These are phyloP conservation scores for Flaveria robusta DNA, from an alignment of 129 eudicot genomes.

Conservation along the genomic window DNA sequence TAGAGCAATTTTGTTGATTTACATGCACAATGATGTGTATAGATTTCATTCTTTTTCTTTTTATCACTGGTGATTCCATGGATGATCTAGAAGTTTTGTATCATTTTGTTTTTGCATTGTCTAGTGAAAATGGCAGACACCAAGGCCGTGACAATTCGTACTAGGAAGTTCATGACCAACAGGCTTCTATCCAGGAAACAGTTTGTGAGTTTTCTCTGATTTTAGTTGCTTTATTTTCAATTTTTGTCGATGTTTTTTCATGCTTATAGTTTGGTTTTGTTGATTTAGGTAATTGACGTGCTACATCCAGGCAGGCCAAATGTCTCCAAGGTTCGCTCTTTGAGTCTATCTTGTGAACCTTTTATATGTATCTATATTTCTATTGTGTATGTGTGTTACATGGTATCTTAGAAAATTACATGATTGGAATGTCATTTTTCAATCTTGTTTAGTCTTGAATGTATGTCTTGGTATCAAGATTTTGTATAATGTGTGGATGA, in stretches of 20 bases:
- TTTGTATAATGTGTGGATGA: background rate
- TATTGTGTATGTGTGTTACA: background rate
- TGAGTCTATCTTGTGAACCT: background rate
- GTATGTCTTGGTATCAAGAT: background rate
- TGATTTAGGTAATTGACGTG: conserved; percentile 63
- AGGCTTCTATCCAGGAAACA: conserved; percentile 73
- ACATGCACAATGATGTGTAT: no score
- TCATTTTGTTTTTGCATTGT: background rate
- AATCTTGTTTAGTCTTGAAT: background rate
- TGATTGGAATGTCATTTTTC: background rate
- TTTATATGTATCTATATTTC: background rate
- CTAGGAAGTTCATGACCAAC: conserved; percentile 84
- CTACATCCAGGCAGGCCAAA: conserved; percentile 75
- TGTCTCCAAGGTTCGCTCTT: conserved; percentile 59
- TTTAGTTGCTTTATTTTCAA: background rate
- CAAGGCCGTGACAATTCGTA: conserved; percentile 62
- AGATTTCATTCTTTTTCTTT: background rate
- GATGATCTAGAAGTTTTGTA: background rate
- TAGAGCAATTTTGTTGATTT: background rate
- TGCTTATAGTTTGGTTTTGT: background rate
- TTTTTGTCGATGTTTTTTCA: background rate
- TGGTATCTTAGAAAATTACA: background rate
- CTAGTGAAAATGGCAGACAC: conserved; percentile 61
- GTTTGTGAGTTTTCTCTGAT: conserved; percentile 43
- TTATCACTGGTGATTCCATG: background rate